phyloP scores from a whole-genome alignment of 768 basidiomycete species.

The Clitopilus hobsonii region DNA sequence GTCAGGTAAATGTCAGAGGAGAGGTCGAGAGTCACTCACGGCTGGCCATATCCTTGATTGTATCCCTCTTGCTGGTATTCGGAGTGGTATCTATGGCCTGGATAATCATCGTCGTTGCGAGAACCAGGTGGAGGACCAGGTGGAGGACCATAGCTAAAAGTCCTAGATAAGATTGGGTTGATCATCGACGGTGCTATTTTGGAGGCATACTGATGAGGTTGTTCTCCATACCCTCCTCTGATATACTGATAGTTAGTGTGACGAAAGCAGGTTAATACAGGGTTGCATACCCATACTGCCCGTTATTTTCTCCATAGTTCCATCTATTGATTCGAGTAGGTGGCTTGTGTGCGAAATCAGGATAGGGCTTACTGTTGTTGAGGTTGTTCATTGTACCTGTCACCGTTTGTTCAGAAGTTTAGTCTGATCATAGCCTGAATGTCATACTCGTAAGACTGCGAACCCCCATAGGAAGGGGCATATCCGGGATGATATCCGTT shows the following conservation, averaged over 20 bases:
- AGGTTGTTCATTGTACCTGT: not conserved
- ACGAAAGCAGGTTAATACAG: not conserved
- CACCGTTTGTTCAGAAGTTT: not conserved
- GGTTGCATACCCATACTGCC: not conserved
- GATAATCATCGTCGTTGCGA: conserved; percentile 32
- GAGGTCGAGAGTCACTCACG: not conserved
- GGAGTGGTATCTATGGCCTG: conserved; percentile 25
- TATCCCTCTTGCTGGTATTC: conserved; percentile 11
- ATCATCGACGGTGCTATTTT: not conserved
- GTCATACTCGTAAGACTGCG: not conserved
- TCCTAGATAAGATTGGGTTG: not conserved
- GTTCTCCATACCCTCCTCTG: not conserved
- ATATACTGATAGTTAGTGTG: no score
- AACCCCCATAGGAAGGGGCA: not conserved
- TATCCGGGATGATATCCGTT: not conserved
- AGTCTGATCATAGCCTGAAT: not conserved
- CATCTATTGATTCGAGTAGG: no score
- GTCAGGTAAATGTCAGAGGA: not conserved
- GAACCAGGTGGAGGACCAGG: conserved; percentile 3
- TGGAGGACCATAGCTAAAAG: not conserved
- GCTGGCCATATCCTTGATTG: conserved; percentile 13
- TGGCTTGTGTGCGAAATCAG: not conserved
- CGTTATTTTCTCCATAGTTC: not conserved
- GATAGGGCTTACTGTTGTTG: not conserved
- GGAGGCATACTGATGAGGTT: not conserved